Evolutionary conservation across 306 rosid genomes (phyloP).

Genomic region (Phaseolus lunatus): DNA sequence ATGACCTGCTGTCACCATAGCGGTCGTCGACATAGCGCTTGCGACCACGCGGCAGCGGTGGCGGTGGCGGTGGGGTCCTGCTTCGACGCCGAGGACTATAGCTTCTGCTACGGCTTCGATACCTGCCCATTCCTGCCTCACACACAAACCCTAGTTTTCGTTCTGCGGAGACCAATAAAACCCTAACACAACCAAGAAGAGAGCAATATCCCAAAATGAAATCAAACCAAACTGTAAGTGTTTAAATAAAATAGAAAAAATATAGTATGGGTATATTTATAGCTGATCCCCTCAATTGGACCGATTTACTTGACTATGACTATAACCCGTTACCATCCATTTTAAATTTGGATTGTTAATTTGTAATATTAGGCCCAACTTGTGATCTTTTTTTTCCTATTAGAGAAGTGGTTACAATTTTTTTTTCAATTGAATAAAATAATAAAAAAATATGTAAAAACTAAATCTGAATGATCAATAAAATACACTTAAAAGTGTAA

Average conservation of each 20-base stretch:
- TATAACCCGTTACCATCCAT: neutral
- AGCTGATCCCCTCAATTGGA: neutral
- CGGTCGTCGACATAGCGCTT: slow-evolving; percentile 85
- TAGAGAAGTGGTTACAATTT: no score
- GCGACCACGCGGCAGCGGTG: slow-evolving; percentile 63
- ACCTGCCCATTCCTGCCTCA: slow-evolving; percentile 61
- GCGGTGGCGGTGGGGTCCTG: slow-evolving; percentile 72
- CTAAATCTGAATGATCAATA: no score
- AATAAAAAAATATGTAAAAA: no score
- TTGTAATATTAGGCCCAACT: neutral
- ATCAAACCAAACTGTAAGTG: no score
- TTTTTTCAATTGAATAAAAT: no score
- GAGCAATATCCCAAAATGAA: no score
- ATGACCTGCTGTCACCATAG: slow-evolving; percentile 64
- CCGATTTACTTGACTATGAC: neutral
- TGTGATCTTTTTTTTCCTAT: no score
- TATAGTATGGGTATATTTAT: neutral
- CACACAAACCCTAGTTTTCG: slow-evolving; percentile 4
- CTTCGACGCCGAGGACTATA: slow-evolving; percentile 94
- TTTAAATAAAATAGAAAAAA: neutral
- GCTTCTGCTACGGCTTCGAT: slow-evolving; percentile 93
- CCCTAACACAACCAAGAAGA: slow-evolving; percentile 36
- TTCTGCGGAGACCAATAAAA: neutral
- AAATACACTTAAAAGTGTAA: no score
- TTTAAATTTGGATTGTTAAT: neutral